Evolutionary conservation across 148 eudicot species (phyloP).

Genomic region (Arctostaphylos glauca): DNA sequence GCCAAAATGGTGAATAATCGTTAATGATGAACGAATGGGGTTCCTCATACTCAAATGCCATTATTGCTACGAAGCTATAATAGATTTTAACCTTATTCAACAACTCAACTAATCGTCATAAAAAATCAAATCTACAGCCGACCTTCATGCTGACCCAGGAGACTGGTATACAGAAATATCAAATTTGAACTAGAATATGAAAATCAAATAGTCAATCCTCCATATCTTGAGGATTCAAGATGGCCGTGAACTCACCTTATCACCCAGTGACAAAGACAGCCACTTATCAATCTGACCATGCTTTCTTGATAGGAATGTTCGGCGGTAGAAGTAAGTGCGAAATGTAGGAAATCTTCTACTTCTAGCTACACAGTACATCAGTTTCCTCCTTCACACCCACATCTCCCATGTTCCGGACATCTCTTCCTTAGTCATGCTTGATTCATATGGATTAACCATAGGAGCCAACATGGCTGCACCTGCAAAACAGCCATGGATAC

Average conservation of each 20-base stretch:
- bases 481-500: slow-evolving; percentile 22
- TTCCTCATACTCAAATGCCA: not conserved
- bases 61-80: not conserved
- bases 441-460: slow-evolving; percentile 80
- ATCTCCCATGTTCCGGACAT: slow-evolving; percentile 65
- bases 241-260: slow-evolving; percentile 43
- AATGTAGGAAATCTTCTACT: slow-evolving; percentile 54
- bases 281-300: slow-evolving; percentile 76
- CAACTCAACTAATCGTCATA: not conserved
- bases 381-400: slow-evolving; percentile 69
- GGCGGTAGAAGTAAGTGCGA: slow-evolving; percentile 54
- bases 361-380: slow-evolving; percentile 62
- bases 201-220: too few relatives aligned
- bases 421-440: slow-evolving; percentile 88
- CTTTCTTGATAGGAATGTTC: slow-evolving; percentile 76
- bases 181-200: not conserved
- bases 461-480: slow-evolving; percentile 90
- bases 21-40: not conserved
- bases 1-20: not conserved
- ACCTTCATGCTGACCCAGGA: not conserved
- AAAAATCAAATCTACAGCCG: not conserved
- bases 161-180: not conserved
- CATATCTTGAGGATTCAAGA: not conserved
- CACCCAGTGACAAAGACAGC: slow-evolving; percentile 58
- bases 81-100: not conserved